Evolutionary conservation across 106 monocot species (phyloP), one percentile per base, ranked within the genome.

Genomic region (Acorus gramineus): DNA sequence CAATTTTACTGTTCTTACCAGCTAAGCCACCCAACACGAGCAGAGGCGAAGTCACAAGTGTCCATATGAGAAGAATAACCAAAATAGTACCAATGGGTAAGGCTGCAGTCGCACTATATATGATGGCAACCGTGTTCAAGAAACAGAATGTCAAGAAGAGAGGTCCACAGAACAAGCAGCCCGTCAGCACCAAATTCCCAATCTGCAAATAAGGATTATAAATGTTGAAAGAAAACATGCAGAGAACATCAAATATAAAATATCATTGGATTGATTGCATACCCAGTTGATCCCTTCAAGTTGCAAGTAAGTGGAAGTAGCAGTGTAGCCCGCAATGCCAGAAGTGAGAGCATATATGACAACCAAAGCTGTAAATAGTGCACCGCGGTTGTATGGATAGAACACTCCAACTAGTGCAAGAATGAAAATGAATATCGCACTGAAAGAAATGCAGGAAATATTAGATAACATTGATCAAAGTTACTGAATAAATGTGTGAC

Each of bases 261-360:
- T 51, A 8, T 56, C 46, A 10, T 4, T 13, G 59, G 59, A 71
- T 53, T 8, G 48, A 63, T 55, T 6, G 2, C 72, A 74, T 88
- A 88, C 88, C 88, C 84, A 88, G 61, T 88, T 88, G 50, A 78
- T 73, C 60, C 88, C 88, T 75, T 81, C 88, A 42, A 88, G 73
- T 61, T 88, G 88, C 60, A 84, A 71, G 68, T 88, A 88, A 67
- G 84, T 79, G 57, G 72, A 76, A 42, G 84, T 79, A 3, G 88
- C 84, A 14, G 84, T 84, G 53, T 81, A 84, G 57, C 84, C 88
- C 64, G 88, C 88, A 64, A 88, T 81, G 57, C 84, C 88, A 46
- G 88, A 88, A 12, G 88, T 88, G 66, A 88, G 81, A 42, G 88
- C 88, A 81, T 88, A 88, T 68, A 84, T 88, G 67, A 88, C 78